A percentile compares a stretch with the other conserved stretches of the same genome.
These are phyloP conservation scores for Hysterium pulicare DNA, from an alignment of 2,329 filamentous ascomycete species.

Conservation along the genomic window DNA sequence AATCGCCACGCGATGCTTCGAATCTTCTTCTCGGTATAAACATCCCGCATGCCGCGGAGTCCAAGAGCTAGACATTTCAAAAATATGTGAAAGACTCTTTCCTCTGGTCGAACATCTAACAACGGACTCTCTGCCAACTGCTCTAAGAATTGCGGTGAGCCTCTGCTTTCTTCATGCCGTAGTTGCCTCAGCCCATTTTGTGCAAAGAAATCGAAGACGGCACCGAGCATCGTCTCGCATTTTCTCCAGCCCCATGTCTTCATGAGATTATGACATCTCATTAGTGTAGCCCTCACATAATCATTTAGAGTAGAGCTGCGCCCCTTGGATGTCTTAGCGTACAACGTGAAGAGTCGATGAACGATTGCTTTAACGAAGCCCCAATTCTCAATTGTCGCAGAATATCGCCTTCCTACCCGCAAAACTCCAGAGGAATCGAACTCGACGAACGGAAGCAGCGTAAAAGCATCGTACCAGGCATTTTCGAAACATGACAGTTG, in stretches of 20 bases:
- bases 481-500: constrained; percentile 34
- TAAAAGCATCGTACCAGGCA: constrained; percentile 48
- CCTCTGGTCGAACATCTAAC: constrained; percentile 45
- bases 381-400: constrained; percentile 49
- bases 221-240: constrained; percentile 53
- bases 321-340: constrained; percentile 39
- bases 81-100: constrained; percentile 58
- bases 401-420: constrained; percentile 39
- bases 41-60: constrained; percentile 44
- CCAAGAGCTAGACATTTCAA: constrained; percentile 55
- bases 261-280: constrained; percentile 53
- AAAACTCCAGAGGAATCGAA: constrained; percentile 51
- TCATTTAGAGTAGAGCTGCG: constrained; percentile 50
- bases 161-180: constrained; percentile 48
- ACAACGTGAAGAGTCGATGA: constrained; percentile 46
- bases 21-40: constrained; percentile 53
- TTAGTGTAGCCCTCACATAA: constrained; percentile 52
- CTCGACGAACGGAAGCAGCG: constrained; percentile 52
- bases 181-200: constrained; percentile 51
- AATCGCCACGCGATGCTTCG: constrained; percentile 56
- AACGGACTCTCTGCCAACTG: constrained; percentile 43
- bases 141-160: constrained; percentile 55
- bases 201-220: constrained; percentile 59
- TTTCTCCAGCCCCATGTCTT: constrained; percentile 55
- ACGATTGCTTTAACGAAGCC: constrained; percentile 45